phyloP scores from a whole-genome alignment of 2,329 filamentous ascomycete species.

The Fusarium sp. region DNA sequence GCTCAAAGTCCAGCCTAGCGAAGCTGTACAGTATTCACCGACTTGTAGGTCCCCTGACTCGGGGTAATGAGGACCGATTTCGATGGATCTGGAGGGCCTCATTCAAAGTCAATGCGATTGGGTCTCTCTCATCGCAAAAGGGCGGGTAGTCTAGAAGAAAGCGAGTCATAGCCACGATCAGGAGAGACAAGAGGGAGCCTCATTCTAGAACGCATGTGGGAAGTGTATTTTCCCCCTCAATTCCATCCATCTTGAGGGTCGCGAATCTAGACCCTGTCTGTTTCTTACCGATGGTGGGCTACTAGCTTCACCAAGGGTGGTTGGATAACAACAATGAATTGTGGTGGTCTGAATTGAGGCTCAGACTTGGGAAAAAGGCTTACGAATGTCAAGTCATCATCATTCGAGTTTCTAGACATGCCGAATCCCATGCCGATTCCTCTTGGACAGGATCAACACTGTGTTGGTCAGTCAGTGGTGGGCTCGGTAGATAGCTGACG shows the following conservation, averaged over 20 bases:
- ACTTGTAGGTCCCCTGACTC: background rate
- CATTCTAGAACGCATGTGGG: constrained; percentile 19
- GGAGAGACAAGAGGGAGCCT: background rate
- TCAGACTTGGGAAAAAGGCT: background rate
- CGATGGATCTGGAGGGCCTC: background rate
- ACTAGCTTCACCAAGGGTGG: background rate
- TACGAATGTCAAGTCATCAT: background rate
- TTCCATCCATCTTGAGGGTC: background rate
- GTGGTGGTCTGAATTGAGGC: background rate
- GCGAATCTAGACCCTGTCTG: constrained; percentile 14
- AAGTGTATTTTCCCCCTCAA: constrained; percentile 2
- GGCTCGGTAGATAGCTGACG: background rate
- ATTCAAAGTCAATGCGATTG: background rate
- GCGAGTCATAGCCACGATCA: background rate
- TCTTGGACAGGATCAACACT: background rate
- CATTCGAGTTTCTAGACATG: background rate
- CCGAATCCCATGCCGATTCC: background rate
- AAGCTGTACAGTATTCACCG: background rate
- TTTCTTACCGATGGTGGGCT: background rate
- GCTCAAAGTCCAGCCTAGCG: background rate
- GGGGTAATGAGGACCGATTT: background rate
- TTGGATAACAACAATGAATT: background rate
- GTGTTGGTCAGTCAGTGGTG: background rate
- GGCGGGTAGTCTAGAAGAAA: constrained; percentile 29
- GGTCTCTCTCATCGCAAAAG: background rate